A percentile compares a stretch with the other conserved stretches of the same genome.
Conservation (phyloP, 768 basidiomycete species). For the Lactarius hengduanensis region DNA sequence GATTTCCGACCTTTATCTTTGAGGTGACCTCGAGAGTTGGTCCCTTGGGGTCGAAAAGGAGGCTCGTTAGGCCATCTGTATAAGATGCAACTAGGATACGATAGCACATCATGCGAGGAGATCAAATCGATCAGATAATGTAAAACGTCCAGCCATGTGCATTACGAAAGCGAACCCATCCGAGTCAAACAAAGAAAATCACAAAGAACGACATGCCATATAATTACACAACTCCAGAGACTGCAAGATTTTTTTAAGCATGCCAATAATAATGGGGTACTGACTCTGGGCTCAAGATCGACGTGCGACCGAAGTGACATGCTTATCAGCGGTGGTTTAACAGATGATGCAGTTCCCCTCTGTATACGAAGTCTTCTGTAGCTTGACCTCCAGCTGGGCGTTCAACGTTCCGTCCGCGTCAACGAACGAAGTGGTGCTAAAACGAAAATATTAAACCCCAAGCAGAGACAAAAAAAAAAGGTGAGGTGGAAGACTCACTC, state of each 20-base stretch:
- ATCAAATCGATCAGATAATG: background rate
- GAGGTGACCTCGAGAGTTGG: conserved; percentile 47
- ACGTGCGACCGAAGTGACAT: background rate
- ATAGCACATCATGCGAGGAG: conserved; percentile 30
- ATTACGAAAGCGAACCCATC: background rate
- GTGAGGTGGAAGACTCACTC: conserved; percentile 12
- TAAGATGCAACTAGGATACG: conserved; percentile 65
- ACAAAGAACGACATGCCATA: background rate
- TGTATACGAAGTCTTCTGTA: conserved; percentile 10
- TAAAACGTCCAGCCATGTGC: no score
- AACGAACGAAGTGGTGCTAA: conserved; percentile 20
- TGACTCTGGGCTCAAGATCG: background rate
- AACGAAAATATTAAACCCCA: background rate
- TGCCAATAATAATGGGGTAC: background rate
- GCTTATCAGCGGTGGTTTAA: background rate
- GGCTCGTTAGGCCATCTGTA: conserved; percentile 58
- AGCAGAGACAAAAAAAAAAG: background rate
- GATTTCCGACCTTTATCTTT: conserved; percentile 50
- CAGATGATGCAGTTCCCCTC: conserved; percentile 27
- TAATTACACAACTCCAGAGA: background rate
- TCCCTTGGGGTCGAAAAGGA: conserved; percentile 56
- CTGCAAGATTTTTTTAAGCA: background rate
- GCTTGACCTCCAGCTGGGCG: conserved; percentile 27
- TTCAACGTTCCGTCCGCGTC: conserved; percentile 25
- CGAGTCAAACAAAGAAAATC: background rate